Conservation (phyloP, 1,284 basidiomycete genomes). For the Pholiota adiposa region DNA sequence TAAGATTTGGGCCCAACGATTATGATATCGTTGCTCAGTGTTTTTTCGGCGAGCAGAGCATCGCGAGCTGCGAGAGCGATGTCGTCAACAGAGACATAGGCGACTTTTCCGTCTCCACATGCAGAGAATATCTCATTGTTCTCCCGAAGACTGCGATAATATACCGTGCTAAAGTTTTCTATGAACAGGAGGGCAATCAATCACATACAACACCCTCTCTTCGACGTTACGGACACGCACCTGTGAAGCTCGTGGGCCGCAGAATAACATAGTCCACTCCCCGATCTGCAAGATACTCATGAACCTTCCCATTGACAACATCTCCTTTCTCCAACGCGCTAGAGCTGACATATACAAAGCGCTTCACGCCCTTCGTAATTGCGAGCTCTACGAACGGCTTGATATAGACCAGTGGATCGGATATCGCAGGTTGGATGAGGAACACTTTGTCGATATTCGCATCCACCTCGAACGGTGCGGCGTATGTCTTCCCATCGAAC, state of each 20-base stretch:
- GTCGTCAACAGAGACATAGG: constrained; percentile 24
- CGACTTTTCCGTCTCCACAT: constrained; percentile 18
- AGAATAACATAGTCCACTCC: constrained; percentile 32
- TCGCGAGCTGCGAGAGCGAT: constrained; percentile 24
- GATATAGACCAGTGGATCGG: constrained; percentile 24
- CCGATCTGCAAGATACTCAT: constrained; percentile 29
- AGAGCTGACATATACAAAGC: constrained; percentile 33
- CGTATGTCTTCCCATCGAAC: constrained; percentile 26
- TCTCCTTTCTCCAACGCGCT: constrained; percentile 25
- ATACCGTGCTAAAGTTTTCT: constrained; percentile 22
- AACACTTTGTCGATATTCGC: constrained; percentile 28
- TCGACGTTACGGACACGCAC: neutral
- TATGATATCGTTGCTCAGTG: constrained; percentile 16
- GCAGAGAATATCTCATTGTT: constrained; percentile 17
- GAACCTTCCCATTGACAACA: constrained; percentile 26
- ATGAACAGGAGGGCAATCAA: neutral
- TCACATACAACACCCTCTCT: no score
- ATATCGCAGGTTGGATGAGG: constrained; percentile 27
- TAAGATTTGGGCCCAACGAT: constrained; percentile 26
- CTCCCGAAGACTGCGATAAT: constrained; percentile 12
- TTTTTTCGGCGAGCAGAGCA: constrained; percentile 17
- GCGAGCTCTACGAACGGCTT: constrained; percentile 37
- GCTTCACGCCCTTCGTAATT: constrained; percentile 34
- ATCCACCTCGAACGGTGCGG: constrained; percentile 24
- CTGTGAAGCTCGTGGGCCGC: constrained; percentile 36